Evolutionary conservation across 345 rosid species (phyloP).

Genomic region (Erodium maritimum): DNA sequence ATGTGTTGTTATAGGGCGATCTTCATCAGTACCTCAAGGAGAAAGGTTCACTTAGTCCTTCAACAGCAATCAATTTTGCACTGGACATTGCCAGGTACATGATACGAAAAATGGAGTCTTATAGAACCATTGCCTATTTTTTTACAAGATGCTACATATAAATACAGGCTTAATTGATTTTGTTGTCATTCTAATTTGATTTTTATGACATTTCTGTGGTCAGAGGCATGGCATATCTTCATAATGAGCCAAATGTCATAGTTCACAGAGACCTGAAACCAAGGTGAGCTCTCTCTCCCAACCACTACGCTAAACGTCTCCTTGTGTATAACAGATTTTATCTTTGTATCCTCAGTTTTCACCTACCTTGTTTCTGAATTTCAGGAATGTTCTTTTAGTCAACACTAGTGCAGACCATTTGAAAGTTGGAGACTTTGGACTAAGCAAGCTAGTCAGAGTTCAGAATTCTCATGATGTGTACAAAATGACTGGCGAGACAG

Average conservation of each 20-base stretch:
- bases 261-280: slow-evolving; percentile 92
- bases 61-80: slow-evolving; percentile 82
- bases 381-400: slow-evolving; percentile 94
- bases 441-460: slow-evolving; percentile 96
- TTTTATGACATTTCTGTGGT: slow-evolving; percentile 10
- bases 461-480: slow-evolving; percentile 91
- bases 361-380: slow-evolving; percentile 8
- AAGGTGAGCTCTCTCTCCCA: slow-evolving; percentile 33
- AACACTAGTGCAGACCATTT: slow-evolving; percentile 89
- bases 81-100: slow-evolving; percentile 84
- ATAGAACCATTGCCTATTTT: neutral
- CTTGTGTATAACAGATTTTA: neutral
- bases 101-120: neutral
- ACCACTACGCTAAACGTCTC: neutral
- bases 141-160: neutral
- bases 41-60: slow-evolving; percentile 80
- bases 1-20: slow-evolving; percentile 59
- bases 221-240: slow-evolving; percentile 99
- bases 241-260: slow-evolving; percentile 95
- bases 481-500: slow-evolving; percentile 99
- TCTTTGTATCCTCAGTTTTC: neutral
- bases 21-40: slow-evolving; percentile 94
- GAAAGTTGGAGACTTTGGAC: slow-evolving; percentile 97
- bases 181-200: slow-evolving; percentile 11
- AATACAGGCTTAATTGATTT: neutral